Conservation (phyloP, 495 filamentous ascomycete genomes). For the Talaromyces borbonicus region DNA sequence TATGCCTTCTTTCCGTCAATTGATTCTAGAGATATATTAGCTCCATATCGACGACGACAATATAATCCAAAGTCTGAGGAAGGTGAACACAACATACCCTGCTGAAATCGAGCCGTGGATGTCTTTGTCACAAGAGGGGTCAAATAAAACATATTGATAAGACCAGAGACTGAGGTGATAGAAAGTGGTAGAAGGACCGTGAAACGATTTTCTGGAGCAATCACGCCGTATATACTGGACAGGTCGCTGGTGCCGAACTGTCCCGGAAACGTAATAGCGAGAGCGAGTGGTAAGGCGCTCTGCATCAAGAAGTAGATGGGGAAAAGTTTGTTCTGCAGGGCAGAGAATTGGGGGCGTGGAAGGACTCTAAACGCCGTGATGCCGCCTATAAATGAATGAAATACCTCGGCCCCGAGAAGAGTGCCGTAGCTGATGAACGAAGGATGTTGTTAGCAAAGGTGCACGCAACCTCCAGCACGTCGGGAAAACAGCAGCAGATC, state of each 20-base stretch:
- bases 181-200: constrained; percentile 55
- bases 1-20: constrained; percentile 76
- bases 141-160: constrained; percentile 57
- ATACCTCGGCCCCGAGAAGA: constrained; percentile 67
- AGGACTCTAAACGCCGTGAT: constrained; percentile 64
- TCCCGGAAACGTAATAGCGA: constrained; percentile 76
- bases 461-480: no score
- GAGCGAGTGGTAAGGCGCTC: constrained; percentile 55
- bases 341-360: constrained; percentile 67
- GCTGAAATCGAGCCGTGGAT: constrained; percentile 65
- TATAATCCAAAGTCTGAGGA: constrained; percentile 1
- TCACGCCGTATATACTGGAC: constrained; percentile 43
- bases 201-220: constrained; percentile 45
- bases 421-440: constrained; percentile 65
- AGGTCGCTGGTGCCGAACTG: constrained; percentile 8
- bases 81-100: constrained; percentile 43
- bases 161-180: constrained; percentile 49
- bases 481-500: no score
- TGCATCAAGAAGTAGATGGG: constrained; percentile 82
- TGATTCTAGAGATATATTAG: constrained; percentile 41
- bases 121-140: constrained; percentile 61
- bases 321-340: constrained; percentile 69
- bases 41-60: neutral
- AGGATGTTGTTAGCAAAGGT: no score
- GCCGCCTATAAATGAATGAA: constrained; percentile 73